Evolutionary conservation across 108 stramenopile genomes (phyloP), one percentile per base, ranked within the genome.

Genomic region (Nitzschia inconspicua): DNA sequence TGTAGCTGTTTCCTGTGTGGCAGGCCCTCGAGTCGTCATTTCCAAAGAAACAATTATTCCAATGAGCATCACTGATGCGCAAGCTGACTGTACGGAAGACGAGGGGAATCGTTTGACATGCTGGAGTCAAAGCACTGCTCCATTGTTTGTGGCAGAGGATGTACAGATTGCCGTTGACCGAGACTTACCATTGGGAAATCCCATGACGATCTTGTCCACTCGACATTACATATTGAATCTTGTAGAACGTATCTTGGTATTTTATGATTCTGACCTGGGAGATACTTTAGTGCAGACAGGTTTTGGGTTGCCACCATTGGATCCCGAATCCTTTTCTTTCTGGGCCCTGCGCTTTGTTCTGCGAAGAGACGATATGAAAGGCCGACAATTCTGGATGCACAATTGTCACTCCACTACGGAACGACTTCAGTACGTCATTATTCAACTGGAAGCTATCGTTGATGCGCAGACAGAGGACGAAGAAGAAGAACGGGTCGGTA

Each of bases 281-380:
- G 37, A 37, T 23, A 41, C 43, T 40, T n/a, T 57, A n/a, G n/a
- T n/a, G n/a, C n/a, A n/a, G 56, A 22, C 42, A 10, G 8, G 30
- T 6, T 49, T 49, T 34, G 60, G 60, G 19, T 23, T 62, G 4
- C 60, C 60, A 4, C 60, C 60, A 22, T 49, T 62, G 31, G 60
- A 62, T 18, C 24, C 60, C 19, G 47, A 62, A 32, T 29, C 30
- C 19, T 62, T 62, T 51, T 62, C 60, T 3, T 62, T 62, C 39
- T 62, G 60, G 60, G 60, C 60, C 2, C 60, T 62, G 2, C 44
- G 60, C 22, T 62, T 47, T 37, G 46, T 62, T 13, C 47, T 62
- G 3, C 18, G 27, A 1, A 14, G 19, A 16, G 46, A 51, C 35
- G 60, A 62, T 18, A 47, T 62, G 8, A 37, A n/a, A 24, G n/a